phyloP scores from a whole-genome alignment of 768 basidiomycete species.

The Suillus cothurnatus region DNA sequence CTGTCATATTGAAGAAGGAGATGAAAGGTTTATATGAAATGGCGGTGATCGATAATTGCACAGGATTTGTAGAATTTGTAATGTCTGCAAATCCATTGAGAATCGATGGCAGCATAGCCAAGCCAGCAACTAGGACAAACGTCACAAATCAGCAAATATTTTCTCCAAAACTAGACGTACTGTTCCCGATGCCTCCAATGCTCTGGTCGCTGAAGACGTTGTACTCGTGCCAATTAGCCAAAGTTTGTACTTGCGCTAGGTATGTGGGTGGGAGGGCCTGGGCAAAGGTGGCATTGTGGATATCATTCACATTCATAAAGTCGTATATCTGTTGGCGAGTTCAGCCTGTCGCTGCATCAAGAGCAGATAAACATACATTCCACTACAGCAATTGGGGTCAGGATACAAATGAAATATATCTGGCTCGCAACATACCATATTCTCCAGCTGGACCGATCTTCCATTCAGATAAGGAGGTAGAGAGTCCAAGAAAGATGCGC shows the following conservation, averaged over 20 bases:
- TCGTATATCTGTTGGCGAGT: constrained; percentile 54
- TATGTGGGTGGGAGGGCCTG: constrained; percentile 46
- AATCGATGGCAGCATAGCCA: constrained; percentile 63
- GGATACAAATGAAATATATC: constrained; percentile 1
- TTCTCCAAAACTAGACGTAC: constrained; percentile 33
- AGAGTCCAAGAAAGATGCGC: constrained; percentile 48
- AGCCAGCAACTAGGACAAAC: constrained; percentile 57
- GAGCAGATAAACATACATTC: constrained; percentile 39
- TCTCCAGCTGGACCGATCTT: constrained; percentile 50
- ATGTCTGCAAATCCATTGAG: constrained; percentile 55
- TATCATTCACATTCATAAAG: constrained; percentile 71
- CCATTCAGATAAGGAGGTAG: constrained; percentile 57
- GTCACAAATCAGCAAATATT: background rate
- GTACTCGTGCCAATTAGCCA: constrained; percentile 78
- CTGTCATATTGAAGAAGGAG: constrained; percentile 78
- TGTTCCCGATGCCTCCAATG: constrained; percentile 66
- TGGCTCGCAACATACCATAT: constrained; percentile 49
- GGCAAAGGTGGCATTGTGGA: constrained; percentile 63
- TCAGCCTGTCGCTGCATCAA: constrained; percentile 2
- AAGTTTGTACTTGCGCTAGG: constrained; percentile 54
- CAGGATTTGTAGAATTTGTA: constrained; percentile 47
- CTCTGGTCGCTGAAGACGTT: constrained; percentile 58
- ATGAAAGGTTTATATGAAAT: constrained; percentile 80
- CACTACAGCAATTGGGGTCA: constrained; percentile 34
- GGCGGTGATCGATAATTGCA: constrained; percentile 60